These are phyloP conservation scores for Bondarzewia mesenterica DNA, from an alignment of 1,284 basidiomycete genomes.

Conservation along the genomic window DNA sequence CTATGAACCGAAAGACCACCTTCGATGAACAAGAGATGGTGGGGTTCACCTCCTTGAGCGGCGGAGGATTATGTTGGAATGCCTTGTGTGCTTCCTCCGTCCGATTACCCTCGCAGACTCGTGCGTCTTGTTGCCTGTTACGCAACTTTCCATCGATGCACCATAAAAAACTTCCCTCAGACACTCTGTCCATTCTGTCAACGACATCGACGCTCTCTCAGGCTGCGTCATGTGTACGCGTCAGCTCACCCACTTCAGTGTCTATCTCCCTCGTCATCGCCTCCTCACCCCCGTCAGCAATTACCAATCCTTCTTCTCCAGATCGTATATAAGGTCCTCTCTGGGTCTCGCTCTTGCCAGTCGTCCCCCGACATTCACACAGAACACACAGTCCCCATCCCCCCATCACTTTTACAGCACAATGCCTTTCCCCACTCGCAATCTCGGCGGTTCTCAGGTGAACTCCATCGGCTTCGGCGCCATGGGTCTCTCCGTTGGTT, in stretches of 20 bases:
- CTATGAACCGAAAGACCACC: too few species aligned
- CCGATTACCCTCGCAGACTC: neutral
- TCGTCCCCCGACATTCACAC: neutral
- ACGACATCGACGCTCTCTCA: neutral
- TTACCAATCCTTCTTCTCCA: neutral
- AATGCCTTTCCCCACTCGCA: slow-evolving; percentile 15
- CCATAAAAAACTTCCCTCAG: neutral
- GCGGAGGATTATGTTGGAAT: neutral
- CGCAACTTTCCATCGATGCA: neutral
- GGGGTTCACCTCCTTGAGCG: neutral
- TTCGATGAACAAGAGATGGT: too few species aligned
- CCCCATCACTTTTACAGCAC: neutral
- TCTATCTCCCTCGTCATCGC: neutral
- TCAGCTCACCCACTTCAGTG: neutral
- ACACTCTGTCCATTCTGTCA: neutral
- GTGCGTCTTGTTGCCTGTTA: neutral
- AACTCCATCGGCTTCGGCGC: slow-evolving; percentile 21
- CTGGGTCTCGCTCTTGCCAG: neutral
- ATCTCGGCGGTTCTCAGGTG: slow-evolving; percentile 16
- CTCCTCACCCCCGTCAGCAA: neutral
- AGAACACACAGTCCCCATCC: neutral
- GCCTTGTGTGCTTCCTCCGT: neutral
- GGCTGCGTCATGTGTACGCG: neutral
- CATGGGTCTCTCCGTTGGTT: slow-evolving; percentile 21
- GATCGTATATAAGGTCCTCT: neutral